These are phyloP conservation scores for Dendrothele bispora DNA, from an alignment of 768 basidiomycete species.

Conservation along the genomic window DNA sequence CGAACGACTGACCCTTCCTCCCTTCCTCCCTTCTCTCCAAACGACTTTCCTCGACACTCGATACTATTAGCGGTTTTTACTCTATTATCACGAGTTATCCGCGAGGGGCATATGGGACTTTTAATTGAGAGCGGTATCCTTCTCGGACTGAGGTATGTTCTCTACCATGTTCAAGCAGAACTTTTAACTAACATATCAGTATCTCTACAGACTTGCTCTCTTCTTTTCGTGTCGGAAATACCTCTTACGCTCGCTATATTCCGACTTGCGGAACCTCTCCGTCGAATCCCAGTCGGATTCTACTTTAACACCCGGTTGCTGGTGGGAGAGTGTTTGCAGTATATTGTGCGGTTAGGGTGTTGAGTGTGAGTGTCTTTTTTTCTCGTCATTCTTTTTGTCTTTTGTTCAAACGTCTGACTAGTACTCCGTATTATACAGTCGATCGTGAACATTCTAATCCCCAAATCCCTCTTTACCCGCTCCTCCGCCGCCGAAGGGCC, in stretches of 20 bases:
- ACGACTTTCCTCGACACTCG: too few species aligned
- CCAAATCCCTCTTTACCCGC: slow-evolving; percentile 11
- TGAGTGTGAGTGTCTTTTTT: slow-evolving; percentile 30
- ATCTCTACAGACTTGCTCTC: slow-evolving; percentile 38
- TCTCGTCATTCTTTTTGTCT: not conserved
- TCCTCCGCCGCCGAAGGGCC: slow-evolving; percentile 23
- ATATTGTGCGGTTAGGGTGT: slow-evolving; percentile 68
- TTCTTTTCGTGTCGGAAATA: slow-evolving; percentile 62
- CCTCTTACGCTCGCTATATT: slow-evolving; percentile 57
- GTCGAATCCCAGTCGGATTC: slow-evolving; percentile 9
- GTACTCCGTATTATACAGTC: slow-evolving; percentile 37
- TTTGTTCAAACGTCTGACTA: not conserved
- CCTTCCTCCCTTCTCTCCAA: too few species aligned
- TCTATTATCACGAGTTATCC: too few species aligned
- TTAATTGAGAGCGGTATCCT: slow-evolving; percentile 7
- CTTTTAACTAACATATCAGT: not conserved
- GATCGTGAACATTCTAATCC: slow-evolving; percentile 49
- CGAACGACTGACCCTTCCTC: too few species aligned
- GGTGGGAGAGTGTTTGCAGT: slow-evolving; percentile 57
- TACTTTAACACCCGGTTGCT: slow-evolving; percentile 20
- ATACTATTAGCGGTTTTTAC: too few species aligned
- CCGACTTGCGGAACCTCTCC: slow-evolving; percentile 51
- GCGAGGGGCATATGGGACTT: too few species aligned
- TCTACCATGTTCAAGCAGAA: not conserved
- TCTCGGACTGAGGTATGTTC: slow-evolving; percentile 1